These are phyloP conservation scores for Beta corolliflora DNA, from an alignment of 179 eudicot species.

Conservation along the genomic window DNA sequence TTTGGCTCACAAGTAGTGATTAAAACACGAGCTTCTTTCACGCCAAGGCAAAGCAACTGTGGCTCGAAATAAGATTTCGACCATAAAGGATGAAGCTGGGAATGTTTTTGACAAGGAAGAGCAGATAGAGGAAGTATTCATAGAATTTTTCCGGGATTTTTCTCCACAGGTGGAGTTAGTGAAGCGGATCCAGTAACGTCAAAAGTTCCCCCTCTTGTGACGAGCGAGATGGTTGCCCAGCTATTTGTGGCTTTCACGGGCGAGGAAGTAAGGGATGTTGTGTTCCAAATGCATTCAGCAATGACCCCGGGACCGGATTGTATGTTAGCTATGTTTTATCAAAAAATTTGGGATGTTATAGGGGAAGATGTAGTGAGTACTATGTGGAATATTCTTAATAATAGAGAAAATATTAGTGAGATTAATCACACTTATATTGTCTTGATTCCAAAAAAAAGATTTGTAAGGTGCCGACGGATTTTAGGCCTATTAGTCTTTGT, in stretches of 20 bases:
- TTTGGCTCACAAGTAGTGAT: too few relatives aligned
- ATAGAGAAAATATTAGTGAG: background rate
- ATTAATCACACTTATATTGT: background rate
- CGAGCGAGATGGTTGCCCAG: too few relatives aligned
- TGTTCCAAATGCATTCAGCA: background rate
- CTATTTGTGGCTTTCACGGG: background rate
- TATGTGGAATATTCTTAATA: background rate
- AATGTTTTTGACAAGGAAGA: too few relatives aligned
- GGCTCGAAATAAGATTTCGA: too few relatives aligned
- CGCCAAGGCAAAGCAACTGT: too few relatives aligned
- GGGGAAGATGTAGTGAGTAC: background rate
- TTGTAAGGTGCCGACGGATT: background rate
- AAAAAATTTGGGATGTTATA: background rate
- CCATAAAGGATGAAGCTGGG: too few relatives aligned
- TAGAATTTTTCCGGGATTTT: too few relatives aligned
- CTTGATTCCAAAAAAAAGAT: background rate
- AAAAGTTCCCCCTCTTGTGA: too few relatives aligned
- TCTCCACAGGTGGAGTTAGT: too few relatives aligned
- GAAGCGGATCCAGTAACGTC: too few relatives aligned
- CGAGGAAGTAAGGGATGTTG: background rate
- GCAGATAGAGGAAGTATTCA: too few relatives aligned
- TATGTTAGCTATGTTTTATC: background rate
- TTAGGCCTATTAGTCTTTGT: background rate
- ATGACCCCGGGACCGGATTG: slow-evolving; percentile 13
- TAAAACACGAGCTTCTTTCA: too few relatives aligned